phyloP scores from a whole-genome alignment of 345 rosid genomes.

The Triadica sebifera region DNA sequence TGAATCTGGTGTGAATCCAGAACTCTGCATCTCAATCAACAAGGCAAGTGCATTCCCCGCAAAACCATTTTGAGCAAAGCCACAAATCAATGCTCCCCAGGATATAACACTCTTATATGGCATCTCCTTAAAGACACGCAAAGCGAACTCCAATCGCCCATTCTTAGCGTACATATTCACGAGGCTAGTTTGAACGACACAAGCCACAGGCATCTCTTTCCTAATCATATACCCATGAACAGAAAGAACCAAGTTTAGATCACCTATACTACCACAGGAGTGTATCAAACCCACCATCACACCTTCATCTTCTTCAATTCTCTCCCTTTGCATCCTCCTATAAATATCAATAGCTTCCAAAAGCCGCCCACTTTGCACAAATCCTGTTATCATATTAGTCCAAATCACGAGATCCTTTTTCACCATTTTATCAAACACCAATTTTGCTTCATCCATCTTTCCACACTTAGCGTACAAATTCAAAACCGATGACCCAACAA shows the following conservation, averaged over 20 bases:
- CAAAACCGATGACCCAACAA: constrained; percentile 68
- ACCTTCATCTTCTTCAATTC: constrained; percentile 55
- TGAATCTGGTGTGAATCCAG: constrained; percentile 48
- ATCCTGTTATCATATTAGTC: constrained; percentile 72
- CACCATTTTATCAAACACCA: constrained; percentile 49
- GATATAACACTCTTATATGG: constrained; percentile 44
- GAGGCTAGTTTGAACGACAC: constrained; percentile 55
- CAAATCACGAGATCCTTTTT: constrained; percentile 64
- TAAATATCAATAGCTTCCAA: constrained; percentile 49
- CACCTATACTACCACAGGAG: constrained; percentile 58
- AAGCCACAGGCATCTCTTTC: constrained; percentile 37
- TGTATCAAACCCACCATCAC: constrained; percentile 61
- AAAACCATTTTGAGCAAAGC: constrained; percentile 64
- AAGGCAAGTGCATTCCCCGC: constrained; percentile 42
- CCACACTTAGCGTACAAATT: constrained; percentile 62
- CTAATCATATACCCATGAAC: constrained; percentile 61
- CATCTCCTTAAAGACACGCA: constrained; percentile 44
- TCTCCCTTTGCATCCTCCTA: constrained; percentile 56
- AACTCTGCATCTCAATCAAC: constrained; percentile 52
- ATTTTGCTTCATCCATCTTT: constrained; percentile 48
- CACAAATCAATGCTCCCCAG: constrained; percentile 64
- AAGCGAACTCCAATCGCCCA: constrained; percentile 57
- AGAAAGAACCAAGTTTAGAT: constrained; percentile 44
- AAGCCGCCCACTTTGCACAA: constrained; percentile 42
- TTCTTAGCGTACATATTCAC: constrained; percentile 72